Percentiles rank a stretch among this genome's conserved stretches.
Evolutionary conservation across 345 rosid species (phyloP).

Genomic region (Citrus medica): DNA sequence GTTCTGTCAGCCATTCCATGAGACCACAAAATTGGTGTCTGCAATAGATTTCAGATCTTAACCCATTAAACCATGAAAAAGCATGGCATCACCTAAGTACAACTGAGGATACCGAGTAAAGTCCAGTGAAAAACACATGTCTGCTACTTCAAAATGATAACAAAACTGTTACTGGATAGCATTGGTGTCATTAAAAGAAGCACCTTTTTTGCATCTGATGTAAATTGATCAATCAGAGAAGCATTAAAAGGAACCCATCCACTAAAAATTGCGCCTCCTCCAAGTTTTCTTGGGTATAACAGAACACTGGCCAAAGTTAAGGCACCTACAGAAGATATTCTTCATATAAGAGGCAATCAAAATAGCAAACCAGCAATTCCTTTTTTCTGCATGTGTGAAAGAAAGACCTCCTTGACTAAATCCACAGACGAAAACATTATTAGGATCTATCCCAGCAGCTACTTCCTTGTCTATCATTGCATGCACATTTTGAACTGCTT

Average conservation of each 20-base stretch:
- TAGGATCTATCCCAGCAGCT: constrained; percentile 57
- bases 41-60: constrained; percentile 18
- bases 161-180: neutral
- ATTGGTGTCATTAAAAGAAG: neutral
- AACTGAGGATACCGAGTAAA: neutral
- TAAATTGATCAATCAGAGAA: constrained; percentile 39
- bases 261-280: constrained; percentile 78
- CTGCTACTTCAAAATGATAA: neutral
- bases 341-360: neutral
- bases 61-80: constrained; percentile 5
- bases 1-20: constrained; percentile 72
- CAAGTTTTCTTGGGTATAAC: constrained; percentile 69
- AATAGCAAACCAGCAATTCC: neutral
- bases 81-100: neutral
- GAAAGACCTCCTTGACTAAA: constrained; percentile 85
- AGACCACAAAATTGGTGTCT: constrained; percentile 80
- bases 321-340: constrained; percentile 49
- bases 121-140: neutral
- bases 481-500: constrained; percentile 72
- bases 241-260: constrained; percentile 87
- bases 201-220: constrained; percentile 67
- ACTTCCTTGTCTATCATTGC: constrained; percentile 72
- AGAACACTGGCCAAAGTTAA: constrained; percentile 78
- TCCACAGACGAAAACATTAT: constrained; percentile 69
- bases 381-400: constrained; percentile 11